phyloP scores from a whole-genome alignment of 306 rosid genomes.

The Ormosia semicastrata region DNA sequence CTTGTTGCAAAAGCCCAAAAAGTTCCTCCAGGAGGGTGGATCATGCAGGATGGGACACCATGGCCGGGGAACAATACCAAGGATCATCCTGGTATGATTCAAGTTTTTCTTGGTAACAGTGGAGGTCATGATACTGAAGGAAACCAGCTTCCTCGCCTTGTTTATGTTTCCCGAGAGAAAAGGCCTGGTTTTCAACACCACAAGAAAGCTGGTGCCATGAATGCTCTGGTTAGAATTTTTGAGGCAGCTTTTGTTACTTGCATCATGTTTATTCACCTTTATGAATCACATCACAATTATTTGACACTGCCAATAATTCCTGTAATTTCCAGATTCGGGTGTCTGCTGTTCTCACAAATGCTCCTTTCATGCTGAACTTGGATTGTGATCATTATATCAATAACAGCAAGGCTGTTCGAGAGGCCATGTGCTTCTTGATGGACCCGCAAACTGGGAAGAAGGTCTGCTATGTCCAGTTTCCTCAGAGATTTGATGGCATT shows the following conservation, averaged over 20 bases:
- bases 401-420: conserved; percentile 26
- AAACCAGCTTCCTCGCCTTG: conserved; percentile 74
- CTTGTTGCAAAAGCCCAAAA: conserved; percentile 73
- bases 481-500: conserved; percentile 27
- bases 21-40: conserved; percentile 76
- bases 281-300: background rate
- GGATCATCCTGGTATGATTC: conserved; percentile 87
- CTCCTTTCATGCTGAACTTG: conserved; percentile 31
- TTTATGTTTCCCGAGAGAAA: conserved; percentile 77
- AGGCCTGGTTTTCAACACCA: conserved; percentile 76
- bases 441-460: conserved; percentile 27
- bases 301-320: background rate
- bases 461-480: conserved; percentile 28
- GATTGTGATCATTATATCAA: conserved; percentile 27
- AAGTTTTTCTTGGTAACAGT: conserved; percentile 76
- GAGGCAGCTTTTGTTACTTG: conserved; percentile 6
- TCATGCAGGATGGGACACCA: conserved; percentile 87
- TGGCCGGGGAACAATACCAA: conserved; percentile 83
- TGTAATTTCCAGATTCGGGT: conserved; percentile 15
- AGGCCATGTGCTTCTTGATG: conserved; percentile 35
- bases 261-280: background rate
- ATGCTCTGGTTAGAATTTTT: conserved; percentile 58
- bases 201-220: conserved; percentile 89
- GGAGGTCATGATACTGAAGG: conserved; percentile 78
- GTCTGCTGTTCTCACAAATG: conserved; percentile 30